Base-by-base conservation (phyloP, 2,329 filamentous ascomycete genomes). In the Penicillium sp. region DNA sequence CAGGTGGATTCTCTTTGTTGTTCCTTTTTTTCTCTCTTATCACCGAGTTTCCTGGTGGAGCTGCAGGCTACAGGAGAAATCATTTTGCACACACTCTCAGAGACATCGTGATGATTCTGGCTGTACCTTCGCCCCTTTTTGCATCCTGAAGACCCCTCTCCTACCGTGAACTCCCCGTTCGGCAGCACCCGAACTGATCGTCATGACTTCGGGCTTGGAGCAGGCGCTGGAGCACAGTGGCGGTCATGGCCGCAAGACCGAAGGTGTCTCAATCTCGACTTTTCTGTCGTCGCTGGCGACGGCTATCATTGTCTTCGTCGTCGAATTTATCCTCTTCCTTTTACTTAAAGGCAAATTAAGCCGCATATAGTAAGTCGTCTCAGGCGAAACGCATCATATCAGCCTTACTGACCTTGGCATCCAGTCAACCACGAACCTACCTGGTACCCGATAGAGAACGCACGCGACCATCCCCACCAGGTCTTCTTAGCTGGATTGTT, bases 371-470 rank as follows among this genome's bases (percentile, higher is more conserved):
- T 92, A 76, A 67, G 87, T 77, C 24, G 24, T 5, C 24, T 27
- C 24, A 27, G 24, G 24, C 6, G 8, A 6, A 27, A 27, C 1
- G 5, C 24, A 27, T 27, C 24, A 27, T 22, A 14, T 42, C 24
- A 22, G 18, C 29, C 55, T 61, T 41, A 63, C 36, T 11, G 16
- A 39, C 18, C 8, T 32, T 54, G 14, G 56, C 34, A 29, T 43
- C 41, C 57, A 91, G 88, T 67, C 90, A 90, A 77, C 88, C 90
- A 2, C 87, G 91, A 72, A 93, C 91, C 4, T 96, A 90, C 63
- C 83, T 96, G 1, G 92, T 95, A 0, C 89, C 91, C 6, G 88
- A 94, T 73, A 85, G 88, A 67, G 89, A 96, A 76, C 85, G 91
- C 63, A 92, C 90, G 8, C 82, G 87, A n/a, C 78, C 88, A 1